Evolutionary conservation across 2,329 filamentous ascomycete species (phyloP).

Genomic region (Epichloe uncinata): DNA sequence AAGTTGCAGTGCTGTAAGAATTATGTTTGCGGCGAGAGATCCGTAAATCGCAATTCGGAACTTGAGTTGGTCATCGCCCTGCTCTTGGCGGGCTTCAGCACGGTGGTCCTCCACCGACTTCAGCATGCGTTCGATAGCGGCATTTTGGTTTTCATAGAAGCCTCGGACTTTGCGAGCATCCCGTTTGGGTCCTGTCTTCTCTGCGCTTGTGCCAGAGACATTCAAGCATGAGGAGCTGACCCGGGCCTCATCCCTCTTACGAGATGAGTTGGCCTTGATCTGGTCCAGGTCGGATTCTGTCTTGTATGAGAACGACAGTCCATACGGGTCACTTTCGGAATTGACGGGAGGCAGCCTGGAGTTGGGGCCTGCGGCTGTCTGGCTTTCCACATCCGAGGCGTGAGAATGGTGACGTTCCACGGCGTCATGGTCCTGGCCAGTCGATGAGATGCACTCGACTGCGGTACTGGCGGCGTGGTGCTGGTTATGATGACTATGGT

Average conservation of each 20-base stretch:
- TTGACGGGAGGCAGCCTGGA: constrained; percentile 44
- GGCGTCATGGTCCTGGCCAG: constrained; percentile 22
- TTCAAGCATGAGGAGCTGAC: constrained; percentile 1
- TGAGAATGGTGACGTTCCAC: constrained; percentile 29
- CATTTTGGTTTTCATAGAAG: constrained; percentile 87
- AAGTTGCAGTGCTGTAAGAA: constrained; percentile 68
- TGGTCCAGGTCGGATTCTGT: constrained; percentile 59
- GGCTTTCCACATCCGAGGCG: constrained; percentile 35
- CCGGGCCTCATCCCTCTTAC: constrained; percentile 47
- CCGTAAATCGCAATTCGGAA: constrained; percentile 53
- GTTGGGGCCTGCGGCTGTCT: constrained; percentile 22
- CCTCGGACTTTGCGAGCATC: constrained; percentile 49
- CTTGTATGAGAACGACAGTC: constrained; percentile 66
- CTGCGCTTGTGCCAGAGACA: background rate
- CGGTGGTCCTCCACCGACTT: constrained; percentile 89
- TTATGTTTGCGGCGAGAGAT: constrained; percentile 66
- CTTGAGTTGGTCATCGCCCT: constrained; percentile 67
- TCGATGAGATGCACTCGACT: constrained; percentile 25
- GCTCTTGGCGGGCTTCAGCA: constrained; percentile 65
- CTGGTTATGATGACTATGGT: constrained; percentile 1
- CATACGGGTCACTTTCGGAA: constrained; percentile 64
- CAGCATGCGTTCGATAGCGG: constrained; percentile 80
- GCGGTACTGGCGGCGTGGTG: constrained; percentile 31
- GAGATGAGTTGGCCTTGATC: constrained; percentile 69
- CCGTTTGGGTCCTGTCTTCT: constrained; percentile 12